Conservation (phyloP, 2,329 filamentous ascomycete genomes). For the Sporothrix protearum region DNA sequence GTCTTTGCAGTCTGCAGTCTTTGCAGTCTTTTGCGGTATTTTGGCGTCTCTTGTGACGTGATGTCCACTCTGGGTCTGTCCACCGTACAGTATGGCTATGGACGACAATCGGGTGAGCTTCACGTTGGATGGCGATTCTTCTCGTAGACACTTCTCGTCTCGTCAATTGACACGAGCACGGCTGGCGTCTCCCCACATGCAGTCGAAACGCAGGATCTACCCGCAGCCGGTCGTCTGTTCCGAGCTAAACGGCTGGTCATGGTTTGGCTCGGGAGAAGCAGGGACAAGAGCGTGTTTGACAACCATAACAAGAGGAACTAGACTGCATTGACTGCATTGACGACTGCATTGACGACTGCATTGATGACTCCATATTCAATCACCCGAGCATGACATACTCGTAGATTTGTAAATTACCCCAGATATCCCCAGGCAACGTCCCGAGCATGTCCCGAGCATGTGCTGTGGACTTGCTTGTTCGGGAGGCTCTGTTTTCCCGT, state of each 20-base stretch:
- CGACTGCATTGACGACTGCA: not conserved
- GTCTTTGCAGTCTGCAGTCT: too few relatives aligned
- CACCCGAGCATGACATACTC: not conserved
- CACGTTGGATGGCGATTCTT: not conserved
- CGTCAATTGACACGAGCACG: not conserved
- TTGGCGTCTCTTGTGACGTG: not conserved
- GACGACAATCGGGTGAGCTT: not conserved
- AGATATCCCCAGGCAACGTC: too few relatives aligned
- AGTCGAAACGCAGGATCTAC: not conserved
- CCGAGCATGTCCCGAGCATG: too few relatives aligned
- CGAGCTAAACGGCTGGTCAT: not conserved
- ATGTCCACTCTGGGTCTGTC: not conserved
- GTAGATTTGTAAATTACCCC: not conserved
- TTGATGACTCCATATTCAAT: not conserved
- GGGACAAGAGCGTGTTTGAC: not conserved
- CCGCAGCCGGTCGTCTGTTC: not conserved
- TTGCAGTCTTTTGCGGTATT: too few relatives aligned
- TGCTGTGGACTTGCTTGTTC: not conserved
- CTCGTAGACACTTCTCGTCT: not conserved
- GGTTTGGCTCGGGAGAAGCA: slow-evolving; percentile 14
- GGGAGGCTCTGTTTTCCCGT: not conserved
- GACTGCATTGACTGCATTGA: not conserved
- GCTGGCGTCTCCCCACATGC: not conserved
- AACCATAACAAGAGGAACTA: not conserved
- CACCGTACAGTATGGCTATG: not conserved